Percentiles rank a stretch among this genome's conserved stretches.
Conservation (phyloP, 441 rosid species). For the Mallotus repandus region DNA sequence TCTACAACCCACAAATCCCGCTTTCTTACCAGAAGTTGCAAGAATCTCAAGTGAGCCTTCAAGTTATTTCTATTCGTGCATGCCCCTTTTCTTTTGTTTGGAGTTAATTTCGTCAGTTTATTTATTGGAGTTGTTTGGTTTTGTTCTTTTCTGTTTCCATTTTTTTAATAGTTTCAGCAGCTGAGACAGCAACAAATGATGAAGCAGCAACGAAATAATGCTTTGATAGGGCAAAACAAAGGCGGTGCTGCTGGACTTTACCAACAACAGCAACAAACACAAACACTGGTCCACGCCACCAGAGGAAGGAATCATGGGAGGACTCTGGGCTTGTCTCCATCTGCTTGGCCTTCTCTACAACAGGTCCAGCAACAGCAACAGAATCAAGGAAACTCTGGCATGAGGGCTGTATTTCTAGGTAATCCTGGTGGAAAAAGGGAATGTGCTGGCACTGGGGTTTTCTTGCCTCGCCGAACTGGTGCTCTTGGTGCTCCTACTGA, state of each 20-base stretch:
- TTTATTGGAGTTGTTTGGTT: not conserved
- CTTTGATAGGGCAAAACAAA: slow-evolving; percentile 21
- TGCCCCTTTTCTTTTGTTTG: not conserved
- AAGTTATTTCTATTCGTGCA: not conserved
- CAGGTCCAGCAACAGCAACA: slow-evolving; percentile 25
- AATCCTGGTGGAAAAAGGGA: slow-evolving; percentile 42
- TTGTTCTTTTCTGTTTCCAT: not conserved
- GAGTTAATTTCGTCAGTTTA: not conserved
- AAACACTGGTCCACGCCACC: slow-evolving; percentile 28
- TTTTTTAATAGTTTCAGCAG: slow-evolving; percentile 42
- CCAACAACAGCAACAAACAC: slow-evolving; percentile 21
- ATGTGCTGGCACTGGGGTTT: slow-evolving; percentile 83
- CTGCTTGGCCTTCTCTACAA: slow-evolving; percentile 59
- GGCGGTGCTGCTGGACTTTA: slow-evolving; percentile 6
- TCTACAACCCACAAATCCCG: slow-evolving; percentile 32
- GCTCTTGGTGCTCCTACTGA: slow-evolving; percentile 21
- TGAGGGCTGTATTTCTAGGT: slow-evolving; percentile 60
- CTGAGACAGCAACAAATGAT: slow-evolving; percentile 46
- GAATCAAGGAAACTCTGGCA: slow-evolving; percentile 38
- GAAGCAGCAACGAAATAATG: slow-evolving; percentile 35
- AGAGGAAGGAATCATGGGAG: slow-evolving; percentile 24
- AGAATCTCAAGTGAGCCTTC: slow-evolving; percentile 46
- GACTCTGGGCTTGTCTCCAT: slow-evolving; percentile 41
- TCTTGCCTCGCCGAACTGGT: slow-evolving; percentile 63
- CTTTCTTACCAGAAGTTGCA: slow-evolving; percentile 54